phyloP scores from a whole-genome alignment of 1,139 yeast genomes.

The Hansenula sp. region DNA sequence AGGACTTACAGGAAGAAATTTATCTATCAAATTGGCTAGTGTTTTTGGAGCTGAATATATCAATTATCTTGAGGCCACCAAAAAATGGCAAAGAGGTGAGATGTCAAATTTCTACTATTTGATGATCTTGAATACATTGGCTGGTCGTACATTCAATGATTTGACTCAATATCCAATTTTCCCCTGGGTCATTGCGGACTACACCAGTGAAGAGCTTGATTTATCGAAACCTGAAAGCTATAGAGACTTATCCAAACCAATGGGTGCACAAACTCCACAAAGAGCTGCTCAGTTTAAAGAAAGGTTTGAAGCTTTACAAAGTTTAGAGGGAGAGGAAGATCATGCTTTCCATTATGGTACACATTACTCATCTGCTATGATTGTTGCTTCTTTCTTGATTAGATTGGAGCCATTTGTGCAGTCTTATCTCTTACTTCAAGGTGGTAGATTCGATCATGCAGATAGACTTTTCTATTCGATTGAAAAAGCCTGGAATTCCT shows the following conservation, averaged over 20 bases:
- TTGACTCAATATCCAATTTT: slow-evolving; percentile 85
- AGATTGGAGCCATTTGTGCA: slow-evolving; percentile 76
- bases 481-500: slow-evolving; percentile 72
- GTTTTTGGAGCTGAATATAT: slow-evolving; percentile 31
- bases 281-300: slow-evolving; percentile 63
- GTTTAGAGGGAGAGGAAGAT: slow-evolving; percentile 44
- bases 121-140: slow-evolving; percentile 73
- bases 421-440: slow-evolving; percentile 72
- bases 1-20: slow-evolving; percentile 24
- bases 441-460: slow-evolving; percentile 84
- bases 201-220: slow-evolving; percentile 61
- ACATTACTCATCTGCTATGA: slow-evolving; percentile 90
- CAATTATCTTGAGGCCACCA: slow-evolving; percentile 49
- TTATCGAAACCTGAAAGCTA: slow-evolving; percentile 53
- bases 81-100: slow-evolving; percentile 69
- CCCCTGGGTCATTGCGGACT: slow-evolving; percentile 87
- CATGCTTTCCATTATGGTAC: slow-evolving; percentile 91
- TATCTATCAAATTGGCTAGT: slow-evolving; percentile 35
- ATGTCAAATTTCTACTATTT: slow-evolving; percentile 78
- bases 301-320: slow-evolving; percentile 61
- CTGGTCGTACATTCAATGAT: slow-evolving; percentile 85
- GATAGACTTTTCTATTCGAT: slow-evolving; percentile 74
- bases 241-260: slow-evolving; percentile 77
- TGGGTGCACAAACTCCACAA: slow-evolving; percentile 74
- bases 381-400: slow-evolving; percentile 73